Evolutionary conservation across 371 early-diverging fungal genomes (phyloP), one percentile per base, ranked within the genome.

Genomic region (Zychaea mexicana): DNA sequence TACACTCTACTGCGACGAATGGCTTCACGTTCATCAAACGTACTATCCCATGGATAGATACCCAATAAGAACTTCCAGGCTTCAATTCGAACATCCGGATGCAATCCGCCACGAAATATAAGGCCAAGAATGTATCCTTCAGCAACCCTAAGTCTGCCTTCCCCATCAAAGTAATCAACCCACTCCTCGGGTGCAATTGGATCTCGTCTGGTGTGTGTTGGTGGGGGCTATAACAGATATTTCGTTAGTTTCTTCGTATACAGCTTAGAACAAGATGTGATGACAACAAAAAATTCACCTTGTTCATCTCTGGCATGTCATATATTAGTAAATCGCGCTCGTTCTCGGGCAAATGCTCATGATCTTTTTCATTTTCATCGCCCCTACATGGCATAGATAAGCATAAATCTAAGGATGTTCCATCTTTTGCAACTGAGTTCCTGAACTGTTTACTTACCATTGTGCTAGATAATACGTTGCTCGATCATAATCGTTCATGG

Each of bases 21-120:
- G 6, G 73, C 83, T 32, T 83, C 74, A 33, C 95, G 88, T 67
- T 94, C 92, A 15, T 77, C 79, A 62, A 89, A 91, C 3, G 89
- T 91, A 10, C 91, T 91, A 19, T 87, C 75, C 95, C 95, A 96
- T 3, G 94, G 88, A 65, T 94, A 94, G 3, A 96, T 82, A 1
- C 86, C 89, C 33, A 96, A 70, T 31, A 97, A 72, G 62, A 90
- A 97, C 71, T 92, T 94, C 96, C 95, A 97, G 4, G 94, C 94
- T 57, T 92, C 89, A 21, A 90, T 85, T 4, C 96, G 87, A 53
- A 96, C 84, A 62, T 94, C 94, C 24, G 85, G 84, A 21, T 94
- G 91, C 0, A 95, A 69, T 1, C 97, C 94, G n/a, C 87, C 90
- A n/a, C 73, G 69, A 65, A 94, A 95, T 1, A 95, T 83, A 4